Evolutionary conservation across 371 early-diverging fungal genomes (phyloP).

Genomic region (Rhizomucor miehei): DNA sequence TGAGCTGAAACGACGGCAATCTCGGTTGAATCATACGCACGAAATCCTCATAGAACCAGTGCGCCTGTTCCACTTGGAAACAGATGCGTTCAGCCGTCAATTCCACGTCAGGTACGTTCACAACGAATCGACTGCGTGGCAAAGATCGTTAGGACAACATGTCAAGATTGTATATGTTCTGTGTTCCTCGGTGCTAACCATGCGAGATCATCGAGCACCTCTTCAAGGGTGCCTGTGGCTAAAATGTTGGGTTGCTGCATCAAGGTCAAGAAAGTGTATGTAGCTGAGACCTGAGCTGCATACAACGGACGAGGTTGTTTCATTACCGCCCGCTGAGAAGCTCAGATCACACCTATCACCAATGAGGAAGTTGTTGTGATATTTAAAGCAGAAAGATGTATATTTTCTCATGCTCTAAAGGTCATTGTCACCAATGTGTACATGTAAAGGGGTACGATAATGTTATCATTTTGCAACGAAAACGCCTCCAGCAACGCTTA

Average conservation of each 20-base stretch:
- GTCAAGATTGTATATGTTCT: not conserved
- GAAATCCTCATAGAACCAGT: conserved; percentile 99
- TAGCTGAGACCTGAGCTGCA: too few relatives aligned
- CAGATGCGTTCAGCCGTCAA: conserved; percentile 90
- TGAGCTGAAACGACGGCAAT: conserved; percentile 78
- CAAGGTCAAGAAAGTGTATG: too few relatives aligned
- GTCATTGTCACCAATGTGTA: conserved; percentile 39
- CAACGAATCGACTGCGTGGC: conserved; percentile 87
- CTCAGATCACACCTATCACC: too few relatives aligned
- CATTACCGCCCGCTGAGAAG: too few relatives aligned
- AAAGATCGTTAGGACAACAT: too few relatives aligned
- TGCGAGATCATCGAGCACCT: conserved; percentile 83
- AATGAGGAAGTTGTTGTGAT: too few relatives aligned
- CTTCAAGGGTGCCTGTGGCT: conserved; percentile 66
- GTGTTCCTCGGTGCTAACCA: conserved; percentile 45
- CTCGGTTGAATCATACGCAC: conserved; percentile 79
- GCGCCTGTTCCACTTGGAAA: conserved; percentile 99
- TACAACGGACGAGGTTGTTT: too few relatives aligned
- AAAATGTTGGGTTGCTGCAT: conserved; percentile 48
- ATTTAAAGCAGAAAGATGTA: too few relatives aligned
- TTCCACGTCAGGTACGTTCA: conserved; percentile 95
- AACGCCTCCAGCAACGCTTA: conserved; percentile 52
- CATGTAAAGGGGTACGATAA: conserved; percentile 71
- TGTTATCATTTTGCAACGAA: conserved; percentile 76
- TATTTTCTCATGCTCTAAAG: too few relatives aligned